Percentiles rank a stretch among this genome's conserved stretches.
These are phyloP conservation scores for Candida maris DNA, from an alignment of 805 yeast genomes.

Conservation along the genomic window DNA sequence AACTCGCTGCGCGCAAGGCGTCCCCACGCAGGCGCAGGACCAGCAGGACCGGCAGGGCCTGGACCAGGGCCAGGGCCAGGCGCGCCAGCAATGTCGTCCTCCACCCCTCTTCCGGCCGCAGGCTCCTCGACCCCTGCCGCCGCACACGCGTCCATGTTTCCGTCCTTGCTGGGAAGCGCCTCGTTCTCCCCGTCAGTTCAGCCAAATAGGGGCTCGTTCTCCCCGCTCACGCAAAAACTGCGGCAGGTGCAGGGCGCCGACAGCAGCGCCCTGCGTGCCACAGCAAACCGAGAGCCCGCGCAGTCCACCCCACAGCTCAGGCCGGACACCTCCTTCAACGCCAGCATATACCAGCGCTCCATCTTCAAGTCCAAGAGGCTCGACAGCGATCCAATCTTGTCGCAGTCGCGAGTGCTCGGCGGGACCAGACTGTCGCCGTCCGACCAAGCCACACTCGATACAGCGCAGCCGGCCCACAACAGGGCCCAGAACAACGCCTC, in stretches of 20 bases:
- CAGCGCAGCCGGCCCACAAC: background rate
- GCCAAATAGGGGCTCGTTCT: no score
- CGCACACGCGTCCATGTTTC: background rate
- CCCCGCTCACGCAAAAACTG: background rate
- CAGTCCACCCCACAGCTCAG: background rate
- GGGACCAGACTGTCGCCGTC: background rate
- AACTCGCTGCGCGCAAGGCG: background rate
- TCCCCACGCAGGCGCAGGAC: background rate
- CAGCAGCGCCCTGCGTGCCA: no score
- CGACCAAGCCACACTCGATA: background rate
- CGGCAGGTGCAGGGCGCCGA: background rate
- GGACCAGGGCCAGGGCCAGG: no score
- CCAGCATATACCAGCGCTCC: slow-evolving; percentile 20
- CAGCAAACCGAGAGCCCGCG: background rate
- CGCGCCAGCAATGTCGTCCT: no score
- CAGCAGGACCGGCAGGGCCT: no score
- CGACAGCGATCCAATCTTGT: slow-evolving; percentile 5
- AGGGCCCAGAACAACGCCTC: background rate
- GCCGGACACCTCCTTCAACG: background rate
- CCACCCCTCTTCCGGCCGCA: background rate
- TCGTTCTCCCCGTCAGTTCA: background rate
- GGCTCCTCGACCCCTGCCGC: background rate
- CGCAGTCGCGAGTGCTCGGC: background rate
- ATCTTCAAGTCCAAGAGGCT: slow-evolving; percentile 21
- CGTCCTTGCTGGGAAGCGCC: background rate